Base-by-base conservation (phyloP, 1,284 basidiomycete genomes). In the Ustilago cynodontis region DNA sequence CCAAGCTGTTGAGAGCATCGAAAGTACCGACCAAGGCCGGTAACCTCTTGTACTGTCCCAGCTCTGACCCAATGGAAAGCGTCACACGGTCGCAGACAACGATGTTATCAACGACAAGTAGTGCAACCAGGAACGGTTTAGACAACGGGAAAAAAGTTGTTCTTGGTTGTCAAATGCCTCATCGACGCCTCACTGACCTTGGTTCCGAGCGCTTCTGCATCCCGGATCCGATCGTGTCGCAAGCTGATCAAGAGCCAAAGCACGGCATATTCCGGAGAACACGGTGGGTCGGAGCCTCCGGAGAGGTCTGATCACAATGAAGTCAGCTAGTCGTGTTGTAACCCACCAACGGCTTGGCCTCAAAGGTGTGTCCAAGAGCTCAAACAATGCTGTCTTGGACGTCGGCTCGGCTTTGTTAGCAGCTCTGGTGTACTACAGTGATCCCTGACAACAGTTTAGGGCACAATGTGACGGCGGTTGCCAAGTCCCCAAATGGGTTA, bases 251-350 rank as follows among this genome's bases (percentile, higher is more conserved):
- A n/a, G n/a, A n/a, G n/a, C n/a, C n/a, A n/a, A n/a, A n/a, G n/a
- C n/a, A n/a, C n/a, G n/a, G n/a, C n/a, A n/a, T n/a, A n/a, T n/a
- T 18, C 39, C 13, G 14, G 13, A 29, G 29, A 52, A 35, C 31
- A 35, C 33, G 14, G 53, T 55, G 20, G 35, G 53, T 26, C n/a
- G 18, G 28, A n/a, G 22, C 50, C n/a, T 13, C 53, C 24, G 8
- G 22, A 33, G 29, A n/a, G 39, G 55, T 33, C 39, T 57, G 37
- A 45, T 45, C 55, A 41, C 29, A 28, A 35, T 43, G 41, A 18
- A 31, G 26, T 11, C n/a, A 58, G 43, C 28, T 20, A 20, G 22
- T 3, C 7, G 13, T 29, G 41, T 29, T 18, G 3, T 29, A 3
- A 33, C 16, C 54, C 37, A 56, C 39, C 35, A 37, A 16, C 35